Percentiles rank a stretch among this genome's conserved stretches.
Conservation (phyloP, 192 early-diverging fungal species). For the Coemansia sp. region DNA sequence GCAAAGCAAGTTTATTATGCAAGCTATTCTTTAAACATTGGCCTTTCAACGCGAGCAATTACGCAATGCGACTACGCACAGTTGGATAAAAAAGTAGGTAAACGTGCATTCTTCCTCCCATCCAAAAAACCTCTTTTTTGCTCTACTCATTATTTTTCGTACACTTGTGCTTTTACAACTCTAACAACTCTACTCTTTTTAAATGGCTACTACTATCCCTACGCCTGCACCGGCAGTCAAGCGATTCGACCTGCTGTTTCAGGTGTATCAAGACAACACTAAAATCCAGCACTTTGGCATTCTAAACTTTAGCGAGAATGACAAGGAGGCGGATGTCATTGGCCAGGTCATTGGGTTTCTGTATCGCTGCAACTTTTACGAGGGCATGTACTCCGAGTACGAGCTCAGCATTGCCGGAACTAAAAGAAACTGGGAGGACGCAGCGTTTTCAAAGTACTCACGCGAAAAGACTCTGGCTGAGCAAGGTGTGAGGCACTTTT, state of each 20-base stretch:
- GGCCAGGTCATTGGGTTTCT: slow-evolving; percentile 2
- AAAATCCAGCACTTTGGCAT: slow-evolving; percentile 8
- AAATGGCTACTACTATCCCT: not conserved
- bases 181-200: not conserved
- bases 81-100: not conserved
- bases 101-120: not conserved
- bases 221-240: not conserved
- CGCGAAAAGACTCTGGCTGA: not conserved
- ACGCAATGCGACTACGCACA: not conserved
- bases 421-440: slow-evolving; percentile 1
- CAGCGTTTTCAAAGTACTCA: not conserved
- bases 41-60: not conserved
- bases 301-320: slow-evolving; percentile 1
- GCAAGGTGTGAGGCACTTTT: not conserved
- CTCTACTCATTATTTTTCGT: not conserved
- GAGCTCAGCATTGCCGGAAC: not conserved
- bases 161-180: not conserved
- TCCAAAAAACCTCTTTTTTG: not conserved
- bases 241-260: not conserved
- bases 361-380: slow-evolving; percentile 1
- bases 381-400: slow-evolving; percentile 1
- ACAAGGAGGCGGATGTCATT: not conserved
- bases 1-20: not conserved
- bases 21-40: too few species aligned
- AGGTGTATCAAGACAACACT: not conserved